Evolutionary conservation across 1,284 basidiomycete species (phyloP).

Genomic region (Taiwanofungus camphoratus): DNA sequence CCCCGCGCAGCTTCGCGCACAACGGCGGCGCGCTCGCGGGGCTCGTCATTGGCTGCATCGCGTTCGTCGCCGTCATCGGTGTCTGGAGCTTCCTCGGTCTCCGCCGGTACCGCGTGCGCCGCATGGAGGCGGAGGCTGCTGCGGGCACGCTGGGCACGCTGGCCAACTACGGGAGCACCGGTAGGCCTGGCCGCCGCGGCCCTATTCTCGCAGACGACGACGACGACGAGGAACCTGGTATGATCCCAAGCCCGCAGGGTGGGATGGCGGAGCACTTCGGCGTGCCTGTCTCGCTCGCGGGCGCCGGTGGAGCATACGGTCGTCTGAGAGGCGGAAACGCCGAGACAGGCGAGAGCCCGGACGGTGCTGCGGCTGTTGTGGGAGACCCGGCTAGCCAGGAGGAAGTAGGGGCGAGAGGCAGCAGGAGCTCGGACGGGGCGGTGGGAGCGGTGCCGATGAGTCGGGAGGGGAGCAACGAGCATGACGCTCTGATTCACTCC

Average conservation of each 20-base stretch:
- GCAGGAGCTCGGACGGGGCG: background rate
- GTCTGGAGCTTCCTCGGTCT: conserved; percentile 19
- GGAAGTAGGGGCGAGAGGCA: background rate
- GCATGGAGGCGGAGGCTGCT: conserved; percentile 15
- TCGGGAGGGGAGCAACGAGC: conserved; percentile 10
- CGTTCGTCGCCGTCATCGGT: conserved; percentile 18
- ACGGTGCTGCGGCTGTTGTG: background rate
- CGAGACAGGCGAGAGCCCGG: conserved; percentile 8
- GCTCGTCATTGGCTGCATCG: conserved; percentile 22
- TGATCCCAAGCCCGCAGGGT: background rate
- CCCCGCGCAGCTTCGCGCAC: conserved; percentile 17
- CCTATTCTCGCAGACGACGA: conserved; percentile 18
- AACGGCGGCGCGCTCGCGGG: conserved; percentile 25
- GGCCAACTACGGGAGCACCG: background rate
- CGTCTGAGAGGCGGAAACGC: conserved; percentile 14
- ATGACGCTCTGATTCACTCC: conserved; percentile 16
- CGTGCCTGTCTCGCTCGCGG: conserved; percentile 9
- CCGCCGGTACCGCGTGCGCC: conserved; percentile 18
- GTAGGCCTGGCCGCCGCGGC: conserved; percentile 5
- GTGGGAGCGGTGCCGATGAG: background rate
- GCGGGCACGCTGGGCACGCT: conserved; percentile 14
- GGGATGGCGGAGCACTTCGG: conserved; percentile 12
- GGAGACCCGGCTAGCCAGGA: background rate
- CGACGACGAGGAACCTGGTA: conserved; percentile 9
- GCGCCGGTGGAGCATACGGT: conserved; percentile 10